phyloP scores from a whole-genome alignment of 2,329 filamentous ascomycete species.

The Hymenoscyphus repandus region DNA sequence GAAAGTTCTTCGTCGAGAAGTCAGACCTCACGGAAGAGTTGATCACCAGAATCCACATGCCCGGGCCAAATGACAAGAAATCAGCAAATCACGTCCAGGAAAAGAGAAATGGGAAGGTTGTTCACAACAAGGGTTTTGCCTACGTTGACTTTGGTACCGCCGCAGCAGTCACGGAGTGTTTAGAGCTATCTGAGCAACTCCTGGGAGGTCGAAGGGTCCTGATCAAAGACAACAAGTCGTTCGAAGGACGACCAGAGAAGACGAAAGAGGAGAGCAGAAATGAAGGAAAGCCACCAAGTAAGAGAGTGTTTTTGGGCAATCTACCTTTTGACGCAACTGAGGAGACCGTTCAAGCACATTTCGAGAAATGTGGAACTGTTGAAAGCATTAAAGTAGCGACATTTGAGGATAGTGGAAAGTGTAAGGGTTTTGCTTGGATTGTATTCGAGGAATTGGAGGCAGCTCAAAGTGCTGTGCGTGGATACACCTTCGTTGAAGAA shows the following conservation, averaged over 20 bases:
- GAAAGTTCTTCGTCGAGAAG: conserved; percentile 71
- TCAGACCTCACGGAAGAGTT: conserved; percentile 62
- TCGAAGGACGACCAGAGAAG: conserved; percentile 81
- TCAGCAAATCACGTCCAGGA: conserved; percentile 29
- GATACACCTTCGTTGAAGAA: conserved; percentile 67
- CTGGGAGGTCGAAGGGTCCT: conserved; percentile 72
- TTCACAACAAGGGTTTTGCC: conserved; percentile 82
- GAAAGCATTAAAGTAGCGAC: conserved; percentile 84
- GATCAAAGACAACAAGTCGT: conserved; percentile 89
- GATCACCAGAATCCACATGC: conserved; percentile 68
- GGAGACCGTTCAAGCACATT: conserved; percentile 75
- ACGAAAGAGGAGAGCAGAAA: conserved; percentile 32
- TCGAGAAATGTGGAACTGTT: conserved; percentile 77
- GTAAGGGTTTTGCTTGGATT: conserved; percentile 96
- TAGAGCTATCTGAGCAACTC: conserved; percentile 80
- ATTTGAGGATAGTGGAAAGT: conserved; percentile 95
- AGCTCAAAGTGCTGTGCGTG: conserved; percentile 72
- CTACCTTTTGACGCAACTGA: conserved; percentile 76
- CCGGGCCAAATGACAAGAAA: conserved; percentile 42
- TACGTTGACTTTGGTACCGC: conserved; percentile 83
- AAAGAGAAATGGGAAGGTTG: conserved; percentile 26
- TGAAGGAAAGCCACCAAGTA: conserved; percentile 62
- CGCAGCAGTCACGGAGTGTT: conserved; percentile 64
- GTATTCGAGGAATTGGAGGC: conserved; percentile 77
- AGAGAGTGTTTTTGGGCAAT: conserved; percentile 85